Evolutionary conservation across 1,139 yeast species (phyloP).

Genomic region (Kodamaea arcana): DNA sequence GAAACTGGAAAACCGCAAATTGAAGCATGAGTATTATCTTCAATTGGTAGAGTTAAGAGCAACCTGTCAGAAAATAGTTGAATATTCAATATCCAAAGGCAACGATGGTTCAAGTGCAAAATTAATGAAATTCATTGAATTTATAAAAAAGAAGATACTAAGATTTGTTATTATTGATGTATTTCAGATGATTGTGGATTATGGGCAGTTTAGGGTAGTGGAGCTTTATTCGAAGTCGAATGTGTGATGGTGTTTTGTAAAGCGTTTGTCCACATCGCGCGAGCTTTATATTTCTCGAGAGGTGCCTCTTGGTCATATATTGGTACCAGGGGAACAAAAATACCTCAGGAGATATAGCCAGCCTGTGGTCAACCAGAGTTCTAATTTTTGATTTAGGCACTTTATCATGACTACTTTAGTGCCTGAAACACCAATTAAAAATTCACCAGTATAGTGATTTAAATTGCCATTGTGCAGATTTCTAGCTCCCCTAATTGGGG

Average conservation of each 20-base stretch:
- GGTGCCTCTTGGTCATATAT: too few relatives aligned
- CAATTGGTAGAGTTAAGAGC: constrained; percentile 17
- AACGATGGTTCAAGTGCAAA: constrained; percentile 12
- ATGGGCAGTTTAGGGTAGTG: constrained; percentile 26
- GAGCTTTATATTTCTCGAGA: too few relatives aligned
- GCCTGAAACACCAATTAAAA: too few relatives aligned
- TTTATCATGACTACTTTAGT: too few relatives aligned
- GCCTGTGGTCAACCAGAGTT: background rate
- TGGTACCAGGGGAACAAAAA: too few relatives aligned
- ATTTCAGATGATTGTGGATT: constrained; percentile 34
- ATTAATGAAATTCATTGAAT: constrained; percentile 31
- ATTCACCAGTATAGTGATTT: too few relatives aligned
- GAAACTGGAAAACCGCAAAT: constrained; percentile 30
- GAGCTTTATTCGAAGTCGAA: too few relatives aligned
- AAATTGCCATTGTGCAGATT: too few relatives aligned
- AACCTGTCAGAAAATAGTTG: constrained; percentile 14
- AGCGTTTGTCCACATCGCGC: too few relatives aligned
- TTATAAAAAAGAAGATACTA: constrained; percentile 33
- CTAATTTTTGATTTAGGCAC: too few relatives aligned
- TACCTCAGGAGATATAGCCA: background rate
- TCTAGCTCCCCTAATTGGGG: too few relatives aligned
- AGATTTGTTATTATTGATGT: constrained; percentile 39
- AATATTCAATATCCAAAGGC: constrained; percentile 17
- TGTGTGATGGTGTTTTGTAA: too few relatives aligned
- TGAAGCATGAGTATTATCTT: constrained; percentile 36